Conservation (phyloP, 768 basidiomycete genomes). For the Lactarius hengduanensis region DNA sequence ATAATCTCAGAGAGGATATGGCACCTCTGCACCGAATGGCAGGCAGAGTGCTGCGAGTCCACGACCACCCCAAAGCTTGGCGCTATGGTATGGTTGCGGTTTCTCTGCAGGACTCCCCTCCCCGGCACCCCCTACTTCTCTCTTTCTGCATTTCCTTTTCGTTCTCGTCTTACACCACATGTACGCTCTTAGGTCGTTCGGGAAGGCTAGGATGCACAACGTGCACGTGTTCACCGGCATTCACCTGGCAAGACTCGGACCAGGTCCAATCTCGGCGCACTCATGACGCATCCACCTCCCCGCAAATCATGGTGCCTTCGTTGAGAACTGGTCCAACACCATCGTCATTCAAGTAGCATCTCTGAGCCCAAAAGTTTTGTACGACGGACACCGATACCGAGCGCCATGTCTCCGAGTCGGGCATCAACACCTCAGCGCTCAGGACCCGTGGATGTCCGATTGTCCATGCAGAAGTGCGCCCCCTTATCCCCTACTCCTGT, state of each 20-base stretch:
- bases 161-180: neutral
- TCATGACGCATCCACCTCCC: neutral
- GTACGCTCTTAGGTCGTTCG: neutral
- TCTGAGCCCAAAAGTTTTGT: neutral
- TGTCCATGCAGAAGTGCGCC: slow-evolving; percentile 1
- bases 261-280: neutral
- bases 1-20: neutral
- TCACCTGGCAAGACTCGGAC: neutral
- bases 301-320: neutral
- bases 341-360: neutral
- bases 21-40: neutral
- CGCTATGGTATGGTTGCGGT: neutral
- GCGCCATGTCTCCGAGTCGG: neutral
- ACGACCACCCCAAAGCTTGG: neutral
- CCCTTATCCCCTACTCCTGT: slow-evolving; percentile 7
- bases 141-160: neutral
- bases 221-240: neutral
- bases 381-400: neutral
- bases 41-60: neutral
- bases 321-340: neutral
- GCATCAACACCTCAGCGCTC: neutral
- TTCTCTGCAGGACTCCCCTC: neutral
- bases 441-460: neutral
- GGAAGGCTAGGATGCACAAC: neutral
- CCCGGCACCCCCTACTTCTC: neutral